Base-by-base conservation (phyloP, 2,329 filamentous ascomycete genomes). In the Fusarium compactum region DNA sequence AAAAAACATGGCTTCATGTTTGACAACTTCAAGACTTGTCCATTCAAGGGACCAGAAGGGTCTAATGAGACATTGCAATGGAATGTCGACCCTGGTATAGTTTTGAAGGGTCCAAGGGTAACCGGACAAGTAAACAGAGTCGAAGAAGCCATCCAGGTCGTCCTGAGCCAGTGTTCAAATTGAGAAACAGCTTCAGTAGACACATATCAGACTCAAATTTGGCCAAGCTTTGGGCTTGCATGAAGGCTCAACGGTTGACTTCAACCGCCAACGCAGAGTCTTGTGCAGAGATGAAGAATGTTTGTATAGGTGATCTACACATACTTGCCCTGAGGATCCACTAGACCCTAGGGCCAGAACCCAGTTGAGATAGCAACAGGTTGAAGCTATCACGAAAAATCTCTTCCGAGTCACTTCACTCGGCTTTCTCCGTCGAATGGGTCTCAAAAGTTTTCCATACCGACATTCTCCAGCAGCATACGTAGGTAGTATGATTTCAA, bases 351-450 rank as follows among this genome's bases (percentile, higher is more conserved):
- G 44, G 51, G 27, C n/a, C 55, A 54, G 32, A 61, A 55, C 45
- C 43, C 45, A 44, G 64, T 62, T 52, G 54, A 44, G 62, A 18
- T 20, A 44, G 57, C 53, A 70, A 70, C 44, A n/a, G 29, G 10
- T 54, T 60, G 58, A 70, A 34, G 55, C n/a, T 34, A 68, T 60
- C 67, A 54, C 44, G 55, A 68, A 34, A 67, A 34, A 60, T 54
- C 29, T 54, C 20, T 43, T 53, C 51, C 25, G 45, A 38, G n/a
- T 60, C 38, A 53, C 25, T 25, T 60, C 27, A 45, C 32, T 40
- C 44, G 45, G 44, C 44, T 11, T 32, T 40, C 41, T 46, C 51
- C 30, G 27, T 30, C n/a, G 14, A 27, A 32, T 16, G 32, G 32
- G 32, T 41, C 48, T 52, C 32, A 27, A 40, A 51, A 45, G 45